phyloP scores from a whole-genome alignment of 78 protist species.

The Tieghemostelium lacteum region DNA sequence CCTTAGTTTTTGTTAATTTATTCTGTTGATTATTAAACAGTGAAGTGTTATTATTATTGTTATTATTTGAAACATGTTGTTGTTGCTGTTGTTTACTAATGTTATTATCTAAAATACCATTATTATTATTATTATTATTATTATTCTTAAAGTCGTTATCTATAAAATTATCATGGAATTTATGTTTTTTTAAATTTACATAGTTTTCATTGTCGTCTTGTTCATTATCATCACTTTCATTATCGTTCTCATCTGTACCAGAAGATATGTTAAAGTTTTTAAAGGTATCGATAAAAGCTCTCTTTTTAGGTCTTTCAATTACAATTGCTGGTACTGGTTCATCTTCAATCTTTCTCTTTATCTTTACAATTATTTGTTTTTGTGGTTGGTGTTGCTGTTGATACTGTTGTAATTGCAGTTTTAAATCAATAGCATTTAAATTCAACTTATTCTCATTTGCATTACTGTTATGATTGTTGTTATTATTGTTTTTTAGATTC shows the following conservation, averaged over 20 bases:
- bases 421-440: too few species aligned
- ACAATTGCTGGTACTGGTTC: slow-evolving; percentile 46
- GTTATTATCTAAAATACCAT: background rate
- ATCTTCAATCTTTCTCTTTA: slow-evolving; percentile 74
- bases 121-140: background rate
- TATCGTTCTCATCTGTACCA: background rate
- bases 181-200: background rate
- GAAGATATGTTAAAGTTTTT: slow-evolving; percentile 24
- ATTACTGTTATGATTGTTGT: too few species aligned
- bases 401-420: background rate
- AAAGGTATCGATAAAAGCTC: slow-evolving; percentile 55
- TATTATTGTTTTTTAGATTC: too few species aligned
- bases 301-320: slow-evolving; percentile 76
- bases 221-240: background rate
- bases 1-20: slow-evolving; percentile 2
- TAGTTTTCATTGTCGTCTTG: background rate
- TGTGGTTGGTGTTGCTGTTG: background rate
- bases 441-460: too few species aligned
- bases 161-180: too few species aligned
- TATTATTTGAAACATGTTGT: too few species aligned
- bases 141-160: background rate
- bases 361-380: slow-evolving; percentile 38
- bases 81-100: too few species aligned
- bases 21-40: too few species aligned
- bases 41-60: too few species aligned